Evolutionary conservation across 805 yeast species (phyloP), one percentile per base, ranked within the genome.

Genomic region (Myxozyma nipponensis): DNA sequence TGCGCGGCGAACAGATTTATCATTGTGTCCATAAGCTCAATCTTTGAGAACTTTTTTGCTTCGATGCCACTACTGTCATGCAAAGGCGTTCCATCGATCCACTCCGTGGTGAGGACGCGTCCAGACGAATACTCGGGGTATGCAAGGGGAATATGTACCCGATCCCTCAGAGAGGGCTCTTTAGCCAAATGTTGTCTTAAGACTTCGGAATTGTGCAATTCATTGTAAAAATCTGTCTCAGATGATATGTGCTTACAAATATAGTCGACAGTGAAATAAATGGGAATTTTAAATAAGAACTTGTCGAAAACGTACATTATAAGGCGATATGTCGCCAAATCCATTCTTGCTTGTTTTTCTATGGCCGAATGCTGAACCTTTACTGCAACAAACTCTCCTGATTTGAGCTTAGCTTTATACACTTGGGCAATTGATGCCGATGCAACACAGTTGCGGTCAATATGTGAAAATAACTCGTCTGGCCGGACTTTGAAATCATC

Each of bases 371-470:
- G 87, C 58, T 83, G 88, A 4, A 83, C 75, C 62, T 83, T 83
- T 25, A 83, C 74, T 0, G 87, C 88, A 15, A 83, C 87, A 23
- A 66, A 60, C 22, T 73, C 72, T 3, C 82, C 83, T 26, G 60
- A 64, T 46, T 63, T 66, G 55, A 83, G 62, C 10, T 56, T 59
- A 0, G 79, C 88, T 42, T 67, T 69, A 57, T 83, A 87, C 4
- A 83, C 87, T 60, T 83, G 89, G 0, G 87, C 88, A 55, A 83
- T 74, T 41, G 84, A 79, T 0, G 91, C 95, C 63, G 86, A 79
- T 1, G 91, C 93, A 17, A 83, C 69, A 1, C 91, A 86, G 0
- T 43, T 60, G 53, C 75, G 77, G 30, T 81, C 83, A 35, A 85
- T 69, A 5, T 55, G 53, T 1, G 74, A 75, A 47, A 82, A 67